A percentile compares a stretch with the other conserved stretches of the same genome.
Evolutionary conservation across 2,329 filamentous ascomycete species (phyloP).

Genomic region (Fusarium gaditjirri): DNA sequence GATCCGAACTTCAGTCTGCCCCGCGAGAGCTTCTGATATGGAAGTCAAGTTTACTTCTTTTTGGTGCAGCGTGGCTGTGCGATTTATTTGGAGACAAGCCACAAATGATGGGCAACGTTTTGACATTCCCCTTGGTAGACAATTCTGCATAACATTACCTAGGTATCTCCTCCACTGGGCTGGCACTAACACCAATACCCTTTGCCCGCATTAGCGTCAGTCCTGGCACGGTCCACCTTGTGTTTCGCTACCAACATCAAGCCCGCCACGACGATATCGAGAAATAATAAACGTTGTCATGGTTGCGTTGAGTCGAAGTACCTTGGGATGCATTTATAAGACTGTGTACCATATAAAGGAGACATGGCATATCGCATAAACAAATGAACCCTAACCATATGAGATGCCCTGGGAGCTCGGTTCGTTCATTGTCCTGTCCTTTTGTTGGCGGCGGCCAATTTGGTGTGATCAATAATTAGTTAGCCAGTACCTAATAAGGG

Average conservation of each 20-base stretch:
- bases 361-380: neutral
- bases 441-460: slow-evolving; percentile 33
- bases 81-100: neutral
- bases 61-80: slow-evolving; percentile 30
- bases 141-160: slow-evolving; percentile 5
- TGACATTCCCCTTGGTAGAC: neutral
- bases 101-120: slow-evolving; percentile 13
- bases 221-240: slow-evolving; percentile 21
- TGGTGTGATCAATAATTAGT: slow-evolving; percentile 33
- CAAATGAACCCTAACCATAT: neutral
- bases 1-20: slow-evolving; percentile 4
- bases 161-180: neutral
- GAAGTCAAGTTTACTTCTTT: neutral
- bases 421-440: slow-evolving; percentile 16
- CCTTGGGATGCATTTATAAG: slow-evolving; percentile 5
- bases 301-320: slow-evolving; percentile 16
- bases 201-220: slow-evolving; percentile 28
- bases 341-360: neutral
- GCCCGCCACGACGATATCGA: slow-evolving; percentile 36
- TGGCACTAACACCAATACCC: slow-evolving; percentile 1
- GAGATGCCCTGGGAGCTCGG: slow-evolving; percentile 12
- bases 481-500: slow-evolving; percentile 38
- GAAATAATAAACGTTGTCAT: slow-evolving; percentile 22
- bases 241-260: slow-evolving; percentile 35
- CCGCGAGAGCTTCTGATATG: neutral